These are phyloP conservation scores for Neonectria coccinea DNA, from an alignment of 2,329 filamentous ascomycete genomes.

Conservation along the genomic window DNA sequence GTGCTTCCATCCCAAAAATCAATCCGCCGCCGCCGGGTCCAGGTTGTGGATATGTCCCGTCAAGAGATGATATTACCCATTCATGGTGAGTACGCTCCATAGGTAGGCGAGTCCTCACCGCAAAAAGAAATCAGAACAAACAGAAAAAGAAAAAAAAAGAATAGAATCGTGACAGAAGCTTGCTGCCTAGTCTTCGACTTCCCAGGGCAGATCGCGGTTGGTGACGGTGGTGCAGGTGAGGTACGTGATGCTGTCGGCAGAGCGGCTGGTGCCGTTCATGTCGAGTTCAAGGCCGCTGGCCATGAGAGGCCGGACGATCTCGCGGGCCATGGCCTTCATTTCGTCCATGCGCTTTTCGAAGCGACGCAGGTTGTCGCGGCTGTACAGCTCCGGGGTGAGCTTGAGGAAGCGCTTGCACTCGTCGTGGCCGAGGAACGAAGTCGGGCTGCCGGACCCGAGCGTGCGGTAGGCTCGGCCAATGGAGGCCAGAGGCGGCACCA, in stretches of 20 bases:
- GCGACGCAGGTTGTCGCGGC: constrained; percentile 82
- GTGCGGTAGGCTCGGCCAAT: constrained; percentile 81
- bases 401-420: constrained; percentile 93
- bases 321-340: constrained; percentile 84
- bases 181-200: constrained; percentile 50
- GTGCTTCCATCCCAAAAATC: constrained; percentile 10
- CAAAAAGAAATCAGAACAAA: too few relatives aligned
- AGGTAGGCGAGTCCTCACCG: too few relatives aligned
- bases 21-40: constrained; percentile 13
- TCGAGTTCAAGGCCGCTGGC: constrained; percentile 87
- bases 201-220: constrained; percentile 65
- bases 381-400: constrained; percentile 83
- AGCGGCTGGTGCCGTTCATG: constrained; percentile 58
- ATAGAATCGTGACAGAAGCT: constrained; percentile 1
- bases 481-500: constrained; percentile 64
- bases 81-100: neutral
- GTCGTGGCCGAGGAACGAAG: constrained; percentile 81
- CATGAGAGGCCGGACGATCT: constrained; percentile 87
- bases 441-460: constrained; percentile 70
- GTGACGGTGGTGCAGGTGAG: constrained; percentile 63
- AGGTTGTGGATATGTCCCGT: constrained; percentile 6
- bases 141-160: constrained; percentile 17
- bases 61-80: neutral
- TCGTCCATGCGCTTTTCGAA: constrained; percentile 92
- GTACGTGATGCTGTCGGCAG: constrained; percentile 59